These are phyloP conservation scores for Larix kaempferi DNA, from an alignment of 75 land plant species.

Conservation along the genomic window DNA sequence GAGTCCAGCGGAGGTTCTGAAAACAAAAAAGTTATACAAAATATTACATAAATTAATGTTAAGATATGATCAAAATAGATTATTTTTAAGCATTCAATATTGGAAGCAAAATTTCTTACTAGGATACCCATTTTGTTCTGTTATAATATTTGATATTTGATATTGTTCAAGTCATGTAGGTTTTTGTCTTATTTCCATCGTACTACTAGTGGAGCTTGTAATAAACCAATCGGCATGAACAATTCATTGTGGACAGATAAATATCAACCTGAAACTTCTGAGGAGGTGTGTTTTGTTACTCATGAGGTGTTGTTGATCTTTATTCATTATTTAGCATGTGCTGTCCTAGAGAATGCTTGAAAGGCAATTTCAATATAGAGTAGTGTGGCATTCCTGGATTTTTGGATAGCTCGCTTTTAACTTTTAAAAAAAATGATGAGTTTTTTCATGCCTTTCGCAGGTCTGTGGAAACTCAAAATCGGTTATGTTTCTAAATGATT, in stretches of 20 bases:
- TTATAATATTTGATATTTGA: not conserved
- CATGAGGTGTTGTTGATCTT: not conserved
- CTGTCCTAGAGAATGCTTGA: not conserved
- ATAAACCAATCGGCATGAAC: slow-evolving; percentile 9
- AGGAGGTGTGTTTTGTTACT: slow-evolving; percentile 38
- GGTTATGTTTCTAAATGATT: slow-evolving; percentile 59
- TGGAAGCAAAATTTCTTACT: not conserved
- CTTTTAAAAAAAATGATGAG: slow-evolving; percentile 3
- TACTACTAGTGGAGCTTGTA: not conserved
- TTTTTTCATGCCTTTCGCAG: slow-evolving; percentile 24
- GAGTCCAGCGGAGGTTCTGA: not conserved
- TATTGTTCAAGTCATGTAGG: slow-evolving; percentile 12
- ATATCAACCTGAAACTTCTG: slow-evolving; percentile 73
- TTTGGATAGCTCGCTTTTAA: slow-evolving; percentile 3
- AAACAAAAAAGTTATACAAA: slow-evolving; percentile 6
- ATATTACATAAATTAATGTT: not conserved
- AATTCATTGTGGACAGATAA: slow-evolving; percentile 65
- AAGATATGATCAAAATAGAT: not conserved
- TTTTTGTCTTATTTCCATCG: slow-evolving; percentile 14
- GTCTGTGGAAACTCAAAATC: slow-evolving; percentile 83
- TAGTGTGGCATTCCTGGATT: not conserved
- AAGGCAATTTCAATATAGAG: not conserved
- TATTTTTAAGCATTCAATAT: not conserved
- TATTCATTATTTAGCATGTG: not conserved
- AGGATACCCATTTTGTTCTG: not conserved